Evolutionary conservation across 768 basidiomycete species (phyloP).

Genomic region (Lentinula lateritia): DNA sequence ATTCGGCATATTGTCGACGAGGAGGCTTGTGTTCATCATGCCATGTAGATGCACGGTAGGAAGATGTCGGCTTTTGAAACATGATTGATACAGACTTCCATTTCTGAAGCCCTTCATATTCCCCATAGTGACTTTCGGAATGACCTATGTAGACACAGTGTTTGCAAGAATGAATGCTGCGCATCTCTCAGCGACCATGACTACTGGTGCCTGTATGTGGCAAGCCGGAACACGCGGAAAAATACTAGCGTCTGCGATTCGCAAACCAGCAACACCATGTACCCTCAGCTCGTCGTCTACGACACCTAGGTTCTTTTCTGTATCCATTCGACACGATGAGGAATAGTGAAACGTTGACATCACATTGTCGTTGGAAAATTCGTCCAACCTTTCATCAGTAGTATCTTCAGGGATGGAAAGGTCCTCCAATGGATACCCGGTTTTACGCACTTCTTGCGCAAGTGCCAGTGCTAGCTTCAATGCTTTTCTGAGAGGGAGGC

Average conservation of each 20-base stretch:
- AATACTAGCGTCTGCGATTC: conserved; percentile 28
- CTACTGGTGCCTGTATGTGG: conserved; percentile 24
- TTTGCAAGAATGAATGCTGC: conserved; percentile 3
- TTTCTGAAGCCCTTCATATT: too few species aligned
- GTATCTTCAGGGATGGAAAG: conserved; percentile 1
- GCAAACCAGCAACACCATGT: conserved; percentile 34
- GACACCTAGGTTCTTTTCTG: conserved; percentile 23
- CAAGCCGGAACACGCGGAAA: conserved; percentile 21
- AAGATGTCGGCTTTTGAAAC: too few species aligned
- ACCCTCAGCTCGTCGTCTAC: conserved; percentile 38
- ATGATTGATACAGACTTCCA: too few species aligned
- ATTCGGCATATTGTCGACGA: too few species aligned
- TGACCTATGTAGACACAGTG: too few species aligned
- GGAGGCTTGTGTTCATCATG: too few species aligned
- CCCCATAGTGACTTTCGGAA: too few species aligned
- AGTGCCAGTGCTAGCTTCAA: conserved; percentile 19
- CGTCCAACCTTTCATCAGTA: conserved; percentile 2
- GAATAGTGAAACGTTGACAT: conserved; percentile 8
- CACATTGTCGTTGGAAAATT: not conserved
- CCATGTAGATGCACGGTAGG: too few species aligned
- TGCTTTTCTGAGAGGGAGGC: conserved; percentile 17
- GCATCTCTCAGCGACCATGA: conserved; percentile 19
- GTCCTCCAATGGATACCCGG: conserved; percentile 18
- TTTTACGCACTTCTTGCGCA: conserved; percentile 14
- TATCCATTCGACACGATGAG: conserved; percentile 9